Evolutionary conservation across 148 eudicot genomes (phyloP).

Genomic region (Pharnaceum exiguum): DNA sequence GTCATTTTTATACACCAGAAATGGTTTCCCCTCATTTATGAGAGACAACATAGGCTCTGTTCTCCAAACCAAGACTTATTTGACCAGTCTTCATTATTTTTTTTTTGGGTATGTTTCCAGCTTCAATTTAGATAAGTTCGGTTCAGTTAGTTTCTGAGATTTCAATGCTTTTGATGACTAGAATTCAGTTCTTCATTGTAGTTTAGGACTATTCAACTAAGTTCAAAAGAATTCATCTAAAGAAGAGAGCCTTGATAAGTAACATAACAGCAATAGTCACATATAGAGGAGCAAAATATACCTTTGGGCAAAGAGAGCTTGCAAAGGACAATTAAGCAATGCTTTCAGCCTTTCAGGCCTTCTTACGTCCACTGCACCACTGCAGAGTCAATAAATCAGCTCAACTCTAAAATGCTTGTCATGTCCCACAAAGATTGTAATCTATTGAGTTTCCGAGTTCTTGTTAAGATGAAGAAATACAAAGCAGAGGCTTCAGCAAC

Average conservation of each 20-base stretch:
- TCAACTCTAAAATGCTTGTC: constrained; percentile 2
- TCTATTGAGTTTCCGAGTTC: neutral
- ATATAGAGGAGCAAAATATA: neutral
- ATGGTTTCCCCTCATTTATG: neutral
- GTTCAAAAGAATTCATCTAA: too few relatives aligned
- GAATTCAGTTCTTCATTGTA: too few relatives aligned
- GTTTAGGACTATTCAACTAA: too few relatives aligned
- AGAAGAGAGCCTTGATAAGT: neutral
- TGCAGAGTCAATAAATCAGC: neutral
- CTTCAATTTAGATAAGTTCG: too few relatives aligned
- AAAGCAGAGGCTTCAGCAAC: neutral
- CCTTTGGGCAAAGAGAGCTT: neutral
- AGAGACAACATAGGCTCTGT: neutral
- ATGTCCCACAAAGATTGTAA: neutral
- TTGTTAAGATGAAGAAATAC: neutral
- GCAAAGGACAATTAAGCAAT: neutral
- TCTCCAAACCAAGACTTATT: too few relatives aligned
- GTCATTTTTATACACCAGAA: neutral
- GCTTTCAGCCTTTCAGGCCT: neutral
- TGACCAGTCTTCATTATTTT: too few relatives aligned
- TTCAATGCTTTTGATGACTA: too few relatives aligned
- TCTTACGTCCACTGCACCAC: too few relatives aligned
- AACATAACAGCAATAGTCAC: constrained; percentile 3
- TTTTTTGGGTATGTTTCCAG: too few relatives aligned
- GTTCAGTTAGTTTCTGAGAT: too few relatives aligned